Percentiles rank a stretch among this genome's conserved stretches.
Evolutionary conservation across 331 rosid genomes (phyloP).

Genomic region (Arachis monticola): DNA sequence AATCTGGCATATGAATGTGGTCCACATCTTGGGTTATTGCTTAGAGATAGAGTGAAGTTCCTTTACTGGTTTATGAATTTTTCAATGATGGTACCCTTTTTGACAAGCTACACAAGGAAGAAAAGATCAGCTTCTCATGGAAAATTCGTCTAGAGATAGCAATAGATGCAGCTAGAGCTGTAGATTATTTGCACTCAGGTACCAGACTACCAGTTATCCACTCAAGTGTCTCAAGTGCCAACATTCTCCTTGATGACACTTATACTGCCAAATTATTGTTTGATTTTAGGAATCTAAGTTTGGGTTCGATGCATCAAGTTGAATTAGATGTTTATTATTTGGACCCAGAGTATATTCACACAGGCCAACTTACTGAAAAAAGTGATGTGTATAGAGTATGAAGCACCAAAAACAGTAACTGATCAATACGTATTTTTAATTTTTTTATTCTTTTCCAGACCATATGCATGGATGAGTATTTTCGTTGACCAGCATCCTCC

Average conservation of each 20-base stretch:
- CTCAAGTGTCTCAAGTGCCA: constrained; percentile 22
- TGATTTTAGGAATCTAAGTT: not conserved
- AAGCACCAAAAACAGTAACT: too few relatives aligned
- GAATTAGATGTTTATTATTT: constrained; percentile 25
- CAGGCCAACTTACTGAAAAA: constrained; percentile 35
- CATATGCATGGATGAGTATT: too few relatives aligned
- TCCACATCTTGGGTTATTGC: not conserved
- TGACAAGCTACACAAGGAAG: not conserved
- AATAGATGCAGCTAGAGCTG: not conserved
- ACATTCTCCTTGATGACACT: constrained; percentile 26
- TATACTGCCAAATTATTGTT: constrained; percentile 28
- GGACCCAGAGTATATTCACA: constrained; percentile 31
- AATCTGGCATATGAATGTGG: not conserved
- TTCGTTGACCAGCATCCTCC: too few relatives aligned
- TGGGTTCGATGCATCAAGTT: constrained; percentile 31
- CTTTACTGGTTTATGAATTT: not conserved
- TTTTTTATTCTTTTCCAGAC: too few relatives aligned
- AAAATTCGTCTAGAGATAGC: constrained; percentile 24
- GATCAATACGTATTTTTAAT: too few relatives aligned
- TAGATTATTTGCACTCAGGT: not conserved
- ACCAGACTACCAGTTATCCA: not conserved
- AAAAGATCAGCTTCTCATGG: not conserved
- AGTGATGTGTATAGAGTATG: constrained; percentile 37
- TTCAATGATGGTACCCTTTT: not conserved
- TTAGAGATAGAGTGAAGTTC: not conserved